Evolutionary conservation across 352 stramenopile species (phyloP).

Genomic region (Pythium plurisporium): DNA sequence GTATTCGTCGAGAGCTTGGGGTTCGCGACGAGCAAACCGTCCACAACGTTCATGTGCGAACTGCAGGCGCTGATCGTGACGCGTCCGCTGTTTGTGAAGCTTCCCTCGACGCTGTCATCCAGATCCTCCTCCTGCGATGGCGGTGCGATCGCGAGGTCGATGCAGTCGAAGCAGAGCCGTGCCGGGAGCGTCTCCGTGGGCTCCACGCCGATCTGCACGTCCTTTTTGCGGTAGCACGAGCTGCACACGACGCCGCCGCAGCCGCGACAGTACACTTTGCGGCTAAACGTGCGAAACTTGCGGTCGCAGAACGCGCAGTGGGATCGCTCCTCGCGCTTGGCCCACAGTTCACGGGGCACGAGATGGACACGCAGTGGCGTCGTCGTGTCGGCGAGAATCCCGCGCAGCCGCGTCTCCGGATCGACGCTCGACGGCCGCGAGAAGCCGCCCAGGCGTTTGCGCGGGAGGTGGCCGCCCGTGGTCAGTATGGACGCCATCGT

Average conservation of each 20-base stretch:
- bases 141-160: conserved; percentile 47
- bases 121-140: conserved; percentile 16
- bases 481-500: too few species aligned
- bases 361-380: conserved; percentile 37
- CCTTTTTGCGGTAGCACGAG: conserved; percentile 58
- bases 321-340: conserved; percentile 58
- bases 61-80: conserved; percentile 23
- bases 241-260: conserved; percentile 81
- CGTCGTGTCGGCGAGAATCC: conserved; percentile 57
- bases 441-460: conserved; percentile 36
- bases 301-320: conserved; percentile 77
- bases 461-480: not conserved
- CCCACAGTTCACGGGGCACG: conserved; percentile 66
- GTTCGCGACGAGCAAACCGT: conserved; percentile 25
- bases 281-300: conserved; percentile 70
- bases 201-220: conserved; percentile 35
- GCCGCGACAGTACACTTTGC: conserved; percentile 76
- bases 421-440: conserved; percentile 33
- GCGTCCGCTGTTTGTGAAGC: conserved; percentile 11
- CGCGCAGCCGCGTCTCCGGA: conserved; percentile 46
- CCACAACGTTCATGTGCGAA: conserved; percentile 13
- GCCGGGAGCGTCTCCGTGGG: conserved; percentile 31
- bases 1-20: conserved; percentile 7
- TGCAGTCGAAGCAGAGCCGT: conserved; percentile 74
- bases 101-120: not conserved